Evolutionary conservation across 176 grass and related monocot genomes (phyloP), one percentile per base, ranked within the genome.

Genomic region (Lolium perenne): DNA sequence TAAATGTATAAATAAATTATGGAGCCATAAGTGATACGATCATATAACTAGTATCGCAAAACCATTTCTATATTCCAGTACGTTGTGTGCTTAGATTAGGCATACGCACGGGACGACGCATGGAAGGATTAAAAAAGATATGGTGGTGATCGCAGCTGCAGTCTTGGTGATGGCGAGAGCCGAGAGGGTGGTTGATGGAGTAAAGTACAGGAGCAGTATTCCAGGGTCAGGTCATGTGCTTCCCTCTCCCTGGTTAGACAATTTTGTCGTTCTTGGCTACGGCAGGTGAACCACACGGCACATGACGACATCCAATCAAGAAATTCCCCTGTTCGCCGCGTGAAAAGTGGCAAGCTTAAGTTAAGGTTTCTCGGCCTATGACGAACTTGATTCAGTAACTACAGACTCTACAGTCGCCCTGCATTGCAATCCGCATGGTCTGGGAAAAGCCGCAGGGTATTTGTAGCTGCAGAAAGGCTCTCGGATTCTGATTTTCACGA

Each of bases 181-280:
- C 5, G 57, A 63, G 20, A 45, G 50, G 64, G 76, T 71, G 64
- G 84, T 38, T 71, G 76, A 58, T 79, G 58, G 38, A 73, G 53
- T 69, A 56, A 56, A 78, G 49, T 38, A 50, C 48, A 86, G 11
- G 10, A 5, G 23, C 8, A 60, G 64, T 60, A 38, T 70, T 79
- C 51, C 5, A 21, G 40, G 45, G 64, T 59, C 38, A 32, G 12
- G 15, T 54, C 51, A 35, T n/a, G 63, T 73, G 70, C 70, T 20
- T 55, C 32, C 32, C 32, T 26, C 48, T 22, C 41, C 32, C 32
- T 35, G 20, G 38, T 43, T 40, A 78, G 50, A 62, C n/a, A 25
- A 26, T 20, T 53, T 58, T 48, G 15, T 79, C 53, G 15, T 60
- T 86, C 55, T 71, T 79, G 84, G 51, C 7, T 17, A 32, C 26